Base-by-base conservation (phyloP, 768 basidiomycete species). In the Coprinopsis sp. region DNA sequence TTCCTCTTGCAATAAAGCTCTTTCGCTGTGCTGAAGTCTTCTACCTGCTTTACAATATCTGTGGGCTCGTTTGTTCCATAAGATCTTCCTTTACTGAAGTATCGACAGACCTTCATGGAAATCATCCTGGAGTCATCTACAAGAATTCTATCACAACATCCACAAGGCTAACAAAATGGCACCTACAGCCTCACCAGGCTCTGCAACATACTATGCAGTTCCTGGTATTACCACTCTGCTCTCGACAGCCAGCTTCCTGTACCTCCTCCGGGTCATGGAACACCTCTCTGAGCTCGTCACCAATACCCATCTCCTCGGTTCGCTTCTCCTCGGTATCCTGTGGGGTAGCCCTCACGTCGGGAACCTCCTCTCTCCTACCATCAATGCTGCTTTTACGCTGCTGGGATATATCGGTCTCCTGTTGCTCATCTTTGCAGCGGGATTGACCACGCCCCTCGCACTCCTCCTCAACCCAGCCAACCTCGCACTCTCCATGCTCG, bases 341-440 rank as follows among this genome's bases (percentile, higher is more conserved):
- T 81, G 68, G 57, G 81, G 81, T 6, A 63, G 69, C 6, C 76
- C 81, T 6, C 63, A 73, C 0, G 69, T 71, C 2, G 47, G 40
- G 3, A 27, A 41, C 11, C 40, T 49, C 18, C 47, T 49, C 21
- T 27, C 39, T 8, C 39, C 30, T 16, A 62, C 63, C 27, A 73
- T 82, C 50, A 54, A 78, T 4, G 65, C 68, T 3, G 42, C 54
- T 10, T 72, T 81, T 52, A 67, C 76, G 14, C 61, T 66, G 4
- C 42, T 70, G 58, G 61, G 77, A 51, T 61, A 70, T 68, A 59
- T 71, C 29, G 69, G 71, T 2, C 63, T 74, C 5, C 57, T 81
- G n/a, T 58, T 82, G 16, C 65, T 79, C 46, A 75, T 81, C 12
- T 78, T 76, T 44, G 72, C 77, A 71, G 82, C 81, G 12, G 84